Evolutionary conservation across 352 stramenopile species (phyloP).

Genomic region (Aphanomyces euteiches): DNA sequence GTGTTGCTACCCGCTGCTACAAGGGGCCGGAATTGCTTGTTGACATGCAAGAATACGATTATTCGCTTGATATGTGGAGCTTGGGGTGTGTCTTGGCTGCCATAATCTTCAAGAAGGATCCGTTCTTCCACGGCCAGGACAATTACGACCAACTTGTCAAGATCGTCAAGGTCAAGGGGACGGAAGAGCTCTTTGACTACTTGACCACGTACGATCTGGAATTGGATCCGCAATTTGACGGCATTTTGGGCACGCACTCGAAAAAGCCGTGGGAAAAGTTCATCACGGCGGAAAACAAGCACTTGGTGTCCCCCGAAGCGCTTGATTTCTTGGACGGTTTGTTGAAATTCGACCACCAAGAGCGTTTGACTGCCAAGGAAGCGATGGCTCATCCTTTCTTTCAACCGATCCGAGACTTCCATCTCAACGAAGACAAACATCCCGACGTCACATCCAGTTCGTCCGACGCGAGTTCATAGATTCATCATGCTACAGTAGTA

Average conservation of each 20-base stretch:
- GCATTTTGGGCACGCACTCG: conserved; percentile 94
- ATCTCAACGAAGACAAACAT: conserved; percentile 44
- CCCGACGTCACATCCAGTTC: conserved; percentile 9
- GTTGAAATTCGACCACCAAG: conserved; percentile 94
- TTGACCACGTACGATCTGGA: conserved; percentile 98
- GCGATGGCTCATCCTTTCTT: conserved; percentile 99
- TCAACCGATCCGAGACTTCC: conserved; percentile 84
- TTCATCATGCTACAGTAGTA: neutral
- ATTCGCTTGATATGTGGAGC: conserved; percentile 99
- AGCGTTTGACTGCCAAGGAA: conserved; percentile 97
- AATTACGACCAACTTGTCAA: conserved; percentile 99
- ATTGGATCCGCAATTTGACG: conserved; percentile 98
- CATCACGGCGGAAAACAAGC: conserved; percentile 97
- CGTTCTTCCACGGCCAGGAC: conserved; percentile 99
- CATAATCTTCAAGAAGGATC: conserved; percentile 99
- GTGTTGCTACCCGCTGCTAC: conserved; percentile 98
- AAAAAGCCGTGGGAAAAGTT: conserved; percentile 99
- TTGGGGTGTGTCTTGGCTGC: conserved; percentile 98
- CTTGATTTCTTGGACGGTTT: conserved; percentile 92
- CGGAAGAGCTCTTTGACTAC: conserved; percentile 99
- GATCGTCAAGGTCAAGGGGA: conserved; percentile 97
- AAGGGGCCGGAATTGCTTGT: conserved; percentile 98
- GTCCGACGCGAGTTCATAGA: conserved; percentile 11
- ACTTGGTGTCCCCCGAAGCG: conserved; percentile 94
- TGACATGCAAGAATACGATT: conserved; percentile 99